Conservation (phyloP, 2,329 filamentous ascomycete species). For the Dendryphion nanum region DNA sequence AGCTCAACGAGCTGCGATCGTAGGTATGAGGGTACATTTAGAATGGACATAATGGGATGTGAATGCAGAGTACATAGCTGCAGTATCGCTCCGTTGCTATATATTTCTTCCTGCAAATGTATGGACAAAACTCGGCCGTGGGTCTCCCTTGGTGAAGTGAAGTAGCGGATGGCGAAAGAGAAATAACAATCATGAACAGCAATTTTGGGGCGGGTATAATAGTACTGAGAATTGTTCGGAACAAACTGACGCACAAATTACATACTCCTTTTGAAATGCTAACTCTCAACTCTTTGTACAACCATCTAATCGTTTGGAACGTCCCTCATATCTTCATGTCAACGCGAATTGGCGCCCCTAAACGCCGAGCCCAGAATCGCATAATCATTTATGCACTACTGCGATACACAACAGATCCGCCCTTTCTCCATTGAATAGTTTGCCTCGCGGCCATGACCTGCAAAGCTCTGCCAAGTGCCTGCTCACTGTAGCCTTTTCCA, state of each 20-base stretch:
- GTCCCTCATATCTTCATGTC: no score
- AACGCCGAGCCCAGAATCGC: no score
- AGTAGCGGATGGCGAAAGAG: neutral
- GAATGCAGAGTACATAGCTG: no score
- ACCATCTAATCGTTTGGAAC: no score
- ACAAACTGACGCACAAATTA: no score
- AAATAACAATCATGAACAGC: neutral
- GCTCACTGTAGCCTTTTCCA: conserved; percentile 84
- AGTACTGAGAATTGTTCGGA: no score
- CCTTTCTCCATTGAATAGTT: conserved; percentile 77
- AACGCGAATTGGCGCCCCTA: no score
- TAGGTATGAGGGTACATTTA: no score
- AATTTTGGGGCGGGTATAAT: neutral
- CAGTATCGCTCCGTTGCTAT: neutral
- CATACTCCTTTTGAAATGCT: no score
- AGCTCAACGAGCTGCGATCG: no score
- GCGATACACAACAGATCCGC: conserved; percentile 71
- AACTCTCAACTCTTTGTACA: no score
- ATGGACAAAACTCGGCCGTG: neutral
- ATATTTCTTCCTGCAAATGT: neutral
- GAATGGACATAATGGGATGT: no score
- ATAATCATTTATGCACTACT: conserved; percentile 64
- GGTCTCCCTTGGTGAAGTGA: neutral
- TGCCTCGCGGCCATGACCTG: conserved; percentile 85
- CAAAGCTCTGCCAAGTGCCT: conserved; percentile 78